Percentiles rank a stretch among this genome's conserved stretches.
Conservation (phyloP, 768 basidiomycete species). For the Tulasnella sp. region DNA sequence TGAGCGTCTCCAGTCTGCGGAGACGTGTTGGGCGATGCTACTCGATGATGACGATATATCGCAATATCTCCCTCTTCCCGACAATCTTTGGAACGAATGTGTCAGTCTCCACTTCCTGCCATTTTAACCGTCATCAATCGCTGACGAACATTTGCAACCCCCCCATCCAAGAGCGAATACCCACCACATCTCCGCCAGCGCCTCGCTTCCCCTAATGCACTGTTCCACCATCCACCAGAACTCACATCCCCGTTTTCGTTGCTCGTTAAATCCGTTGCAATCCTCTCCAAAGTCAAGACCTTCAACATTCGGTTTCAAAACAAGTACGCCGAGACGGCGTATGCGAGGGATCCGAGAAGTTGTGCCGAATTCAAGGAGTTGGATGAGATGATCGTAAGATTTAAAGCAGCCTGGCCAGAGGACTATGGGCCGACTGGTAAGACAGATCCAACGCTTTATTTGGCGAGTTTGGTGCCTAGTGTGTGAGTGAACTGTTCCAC, state of each 20-base stretch:
- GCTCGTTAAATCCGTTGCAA: not conserved
- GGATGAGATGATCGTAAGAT: not conserved
- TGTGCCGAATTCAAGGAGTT: not conserved
- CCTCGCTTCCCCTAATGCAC: conserved; percentile 10
- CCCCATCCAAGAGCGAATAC: conserved; percentile 1
- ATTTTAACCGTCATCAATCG: not conserved
- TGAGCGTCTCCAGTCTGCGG: conserved; percentile 55
- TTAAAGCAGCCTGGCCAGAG: conserved; percentile 7
- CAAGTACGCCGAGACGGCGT: not conserved
- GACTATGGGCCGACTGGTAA: conserved; percentile 5
- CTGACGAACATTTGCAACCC: not conserved
- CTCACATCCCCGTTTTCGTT: conserved; percentile 5
- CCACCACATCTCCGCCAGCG: conserved; percentile 1
- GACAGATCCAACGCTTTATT: conserved; percentile 1
- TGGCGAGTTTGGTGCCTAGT: conserved; percentile 3
- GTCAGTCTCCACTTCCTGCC: conserved; percentile 32
- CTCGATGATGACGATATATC: conserved; percentile 67
- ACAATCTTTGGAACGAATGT: conserved; percentile 50
- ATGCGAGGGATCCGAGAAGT: not conserved
- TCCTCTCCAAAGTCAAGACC: conserved; percentile 7
- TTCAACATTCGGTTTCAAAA: conserved; percentile 12
- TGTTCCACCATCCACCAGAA: conserved; percentile 1
- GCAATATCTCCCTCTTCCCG: conserved; percentile 55
- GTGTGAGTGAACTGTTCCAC: not conserved
- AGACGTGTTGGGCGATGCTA: conserved; percentile 60